These are phyloP conservation scores for Suillus hirtellus DNA, from an alignment of 768 basidiomycete species.

Conservation along the genomic window DNA sequence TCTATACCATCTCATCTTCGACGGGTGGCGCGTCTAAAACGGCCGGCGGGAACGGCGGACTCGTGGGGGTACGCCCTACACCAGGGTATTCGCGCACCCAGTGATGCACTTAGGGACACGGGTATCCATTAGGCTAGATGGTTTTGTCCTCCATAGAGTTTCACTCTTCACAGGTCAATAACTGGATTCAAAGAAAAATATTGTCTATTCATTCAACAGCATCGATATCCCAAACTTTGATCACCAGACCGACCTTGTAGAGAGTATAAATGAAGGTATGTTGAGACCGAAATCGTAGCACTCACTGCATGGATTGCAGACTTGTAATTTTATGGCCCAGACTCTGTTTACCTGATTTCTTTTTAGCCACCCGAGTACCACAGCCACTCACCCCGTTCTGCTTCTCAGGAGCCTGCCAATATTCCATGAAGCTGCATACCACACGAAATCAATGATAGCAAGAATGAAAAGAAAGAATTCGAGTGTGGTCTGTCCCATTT, in stretches of 20 bases:
- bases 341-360: background rate
- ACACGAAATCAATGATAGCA: constrained; percentile 48
- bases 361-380: background rate
- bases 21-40: too few species aligned
- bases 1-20: background rate
- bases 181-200: too few species aligned
- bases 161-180: too few species aligned
- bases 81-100: too few species aligned
- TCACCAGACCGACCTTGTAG: background rate
- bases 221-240: background rate
- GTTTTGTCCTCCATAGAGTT: too few species aligned
- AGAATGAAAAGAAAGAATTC: constrained; percentile 6
- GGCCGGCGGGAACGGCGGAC: too few species aligned
- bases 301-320: too few species aligned
- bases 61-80: too few species aligned
- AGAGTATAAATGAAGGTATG: background rate
- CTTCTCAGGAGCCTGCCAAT: constrained; percentile 64
- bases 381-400: constrained; percentile 56
- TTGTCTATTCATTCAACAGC: too few species aligned
- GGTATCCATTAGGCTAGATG: too few species aligned
- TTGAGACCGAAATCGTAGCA: background rate
- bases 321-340: background rate
- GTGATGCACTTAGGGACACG: too few species aligned
- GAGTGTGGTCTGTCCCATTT: too few species aligned
- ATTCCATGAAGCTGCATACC: constrained; percentile 64